Base-by-base conservation (phyloP, 352 stramenopile genomes). In the Phytophthora macrochlamydospora region DNA sequence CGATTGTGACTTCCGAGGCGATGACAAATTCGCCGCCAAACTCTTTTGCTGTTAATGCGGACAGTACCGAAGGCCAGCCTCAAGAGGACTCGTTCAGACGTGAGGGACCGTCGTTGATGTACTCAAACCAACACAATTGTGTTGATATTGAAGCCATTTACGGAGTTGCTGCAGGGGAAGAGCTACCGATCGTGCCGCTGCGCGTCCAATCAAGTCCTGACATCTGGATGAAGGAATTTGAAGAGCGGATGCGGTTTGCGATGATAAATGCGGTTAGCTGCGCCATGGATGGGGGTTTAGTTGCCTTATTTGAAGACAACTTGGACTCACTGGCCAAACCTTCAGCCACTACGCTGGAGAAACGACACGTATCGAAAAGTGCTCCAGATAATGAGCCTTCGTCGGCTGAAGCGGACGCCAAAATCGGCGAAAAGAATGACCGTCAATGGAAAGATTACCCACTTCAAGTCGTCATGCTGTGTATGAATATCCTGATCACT, bases 211-310 rank as follows among this genome's bases (percentile, higher is more conserved):
- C 73, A 11, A 83, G 73, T 14, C 71, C 77, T 7, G 78, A 92
- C 54, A 65, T 89, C 31, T 92, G 84, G 84, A 81, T 91, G 76
- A 85, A 89, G 62, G 79, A 92, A 14, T 51, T 92, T 11, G 56
- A 69, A 1, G 65, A 78, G 45, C 71, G 65, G 31, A 73, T 92
- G 18, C 62, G 57, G 13, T 61, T 71, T 44, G 61, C 68, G 7
- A 68, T 91, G 49, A 63, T 75, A 32, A 73, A 90, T 7, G 48
- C 63, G 1, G 45, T 86, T 1, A 62, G 52, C 42, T 40, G 52
- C 1, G 49, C 66, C 3, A 86, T 90, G 64, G 69, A 76, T 48
- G 70, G 79, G 7, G 62, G 55, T 35, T 59, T 90, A 24, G 53
- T 75, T 5, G 58, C 65, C 11, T 43, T 77, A 2, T 89, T 85